phyloP scores from a whole-genome alignment of 495 filamentous ascomycete species.

The Sporormia fimetaria region DNA sequence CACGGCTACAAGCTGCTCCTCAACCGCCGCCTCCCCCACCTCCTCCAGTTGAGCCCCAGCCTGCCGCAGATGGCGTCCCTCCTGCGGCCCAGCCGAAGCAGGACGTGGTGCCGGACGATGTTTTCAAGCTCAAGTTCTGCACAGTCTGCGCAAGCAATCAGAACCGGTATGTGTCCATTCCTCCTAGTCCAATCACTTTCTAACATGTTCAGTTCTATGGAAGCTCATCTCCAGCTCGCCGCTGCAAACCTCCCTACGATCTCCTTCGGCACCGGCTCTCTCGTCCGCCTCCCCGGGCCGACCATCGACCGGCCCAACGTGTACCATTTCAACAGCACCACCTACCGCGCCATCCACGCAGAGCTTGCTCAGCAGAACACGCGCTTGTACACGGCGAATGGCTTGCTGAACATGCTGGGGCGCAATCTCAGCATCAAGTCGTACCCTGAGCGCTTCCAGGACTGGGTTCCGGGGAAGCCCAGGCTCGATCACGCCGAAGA shows the following conservation, averaged over 20 bases:
- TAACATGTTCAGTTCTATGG: slow-evolving; percentile 62
- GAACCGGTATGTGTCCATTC: slow-evolving; percentile 53
- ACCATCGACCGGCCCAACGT: slow-evolving; percentile 89
- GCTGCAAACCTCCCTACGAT: slow-evolving; percentile 84
- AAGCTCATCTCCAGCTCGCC: slow-evolving; percentile 85
- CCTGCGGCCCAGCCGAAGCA: slow-evolving; percentile 39
- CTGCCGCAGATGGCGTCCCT: slow-evolving; percentile 28
- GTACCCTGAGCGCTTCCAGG: slow-evolving; percentile 95
- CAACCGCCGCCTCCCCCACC: slow-evolving; percentile 42
- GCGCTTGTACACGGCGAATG: slow-evolving; percentile 80
- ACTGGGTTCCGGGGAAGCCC: slow-evolving; percentile 84
- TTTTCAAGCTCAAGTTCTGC: slow-evolving; percentile 86
- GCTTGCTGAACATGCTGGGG: slow-evolving; percentile 88
- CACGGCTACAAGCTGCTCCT: slow-evolving; percentile 38
- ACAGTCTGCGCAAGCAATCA: slow-evolving; percentile 97
- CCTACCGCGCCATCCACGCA: slow-evolving; percentile 83
- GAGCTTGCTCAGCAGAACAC: slow-evolving; percentile 78
- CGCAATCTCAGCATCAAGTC: slow-evolving; percentile 86
- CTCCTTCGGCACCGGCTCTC: slow-evolving; percentile 92
- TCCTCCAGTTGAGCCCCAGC: slow-evolving; percentile 36
- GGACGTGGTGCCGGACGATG: slow-evolving; percentile 24
- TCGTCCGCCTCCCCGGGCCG: slow-evolving; percentile 88
- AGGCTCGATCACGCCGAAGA: slow-evolving; percentile 44
- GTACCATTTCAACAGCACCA: slow-evolving; percentile 90
- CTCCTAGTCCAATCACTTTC: slow-evolving; percentile 2